A percentile compares a stretch with the other conserved stretches of the same genome.
Evolutionary conservation across 495 filamentous ascomycete species (phyloP).

Genomic region (Umbilicaria muhlenbergii): DNA sequence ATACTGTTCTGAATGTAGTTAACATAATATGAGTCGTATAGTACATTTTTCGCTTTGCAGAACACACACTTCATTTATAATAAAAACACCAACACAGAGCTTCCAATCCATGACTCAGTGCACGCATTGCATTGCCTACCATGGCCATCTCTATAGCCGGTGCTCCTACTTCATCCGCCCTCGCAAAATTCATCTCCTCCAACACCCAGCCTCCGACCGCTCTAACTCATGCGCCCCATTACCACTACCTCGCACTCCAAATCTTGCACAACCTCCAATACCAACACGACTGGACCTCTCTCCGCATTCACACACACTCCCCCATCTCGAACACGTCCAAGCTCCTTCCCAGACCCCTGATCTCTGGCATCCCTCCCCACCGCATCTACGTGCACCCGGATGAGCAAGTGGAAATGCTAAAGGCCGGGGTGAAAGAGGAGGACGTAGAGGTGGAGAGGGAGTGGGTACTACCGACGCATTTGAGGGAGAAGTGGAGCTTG

Average conservation of each 20-base stretch:
- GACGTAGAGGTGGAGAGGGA: constrained; percentile 45
- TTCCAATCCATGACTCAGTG: too few species aligned
- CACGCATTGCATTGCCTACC: too few species aligned
- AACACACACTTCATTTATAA: too few species aligned
- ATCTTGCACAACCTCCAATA: constrained; percentile 69
- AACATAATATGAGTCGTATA: too few species aligned
- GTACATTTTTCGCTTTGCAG: too few species aligned
- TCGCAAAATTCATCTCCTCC: background rate
- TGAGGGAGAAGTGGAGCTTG: constrained; percentile 73
- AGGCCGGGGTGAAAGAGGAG: constrained; percentile 30
- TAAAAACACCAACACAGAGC: too few species aligned
- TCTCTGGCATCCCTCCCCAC: constrained; percentile 79
- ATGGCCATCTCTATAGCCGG: background rate
- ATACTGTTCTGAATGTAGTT: too few species aligned
- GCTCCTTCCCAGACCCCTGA: constrained; percentile 41
- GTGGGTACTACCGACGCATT: constrained; percentile 74
- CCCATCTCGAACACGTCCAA: constrained; percentile 8
- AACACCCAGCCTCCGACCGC: background rate
- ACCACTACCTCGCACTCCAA: constrained; percentile 40
- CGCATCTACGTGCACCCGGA: constrained; percentile 85
- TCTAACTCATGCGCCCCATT: background rate
- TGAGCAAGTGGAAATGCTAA: constrained; percentile 67
- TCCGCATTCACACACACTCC: constrained; percentile 44
- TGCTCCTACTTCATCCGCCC: constrained; percentile 1
- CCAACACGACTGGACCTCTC: constrained; percentile 72